Conservation (phyloP, 225 moss, liverwort and hornwort species). For the Antitrichia curtipendula region DNA sequence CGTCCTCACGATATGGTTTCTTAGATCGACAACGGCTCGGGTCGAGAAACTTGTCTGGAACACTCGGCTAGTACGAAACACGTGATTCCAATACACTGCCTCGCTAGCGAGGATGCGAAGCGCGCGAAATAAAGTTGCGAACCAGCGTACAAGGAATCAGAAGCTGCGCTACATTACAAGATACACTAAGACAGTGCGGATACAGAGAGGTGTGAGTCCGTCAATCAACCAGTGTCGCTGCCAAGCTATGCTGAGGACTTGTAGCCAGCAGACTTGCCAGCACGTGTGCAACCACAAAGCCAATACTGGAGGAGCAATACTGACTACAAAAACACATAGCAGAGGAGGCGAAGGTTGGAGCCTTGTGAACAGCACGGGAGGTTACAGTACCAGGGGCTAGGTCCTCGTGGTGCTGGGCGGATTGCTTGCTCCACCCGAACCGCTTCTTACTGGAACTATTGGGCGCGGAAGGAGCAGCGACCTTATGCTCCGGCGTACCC, state of each 20-base stretch:
- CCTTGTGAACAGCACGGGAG: not conserved
- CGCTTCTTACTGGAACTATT: slow-evolving; percentile 18
- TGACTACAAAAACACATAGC: not conserved
- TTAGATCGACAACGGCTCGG: not conserved
- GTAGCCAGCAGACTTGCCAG: not conserved
- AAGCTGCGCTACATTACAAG: not conserved
- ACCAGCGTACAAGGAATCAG: not conserved
- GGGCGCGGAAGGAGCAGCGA: slow-evolving; percentile 4
- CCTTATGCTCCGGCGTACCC: slow-evolving; percentile 32
- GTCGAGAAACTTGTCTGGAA: not conserved
- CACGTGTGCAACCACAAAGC: not conserved
- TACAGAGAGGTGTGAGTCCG: not conserved
- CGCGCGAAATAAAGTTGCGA: not conserved
- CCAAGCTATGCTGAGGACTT: not conserved
- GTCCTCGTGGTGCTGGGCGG: slow-evolving; percentile 18
- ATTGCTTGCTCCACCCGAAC: slow-evolving; percentile 33
- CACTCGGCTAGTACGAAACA: not conserved
- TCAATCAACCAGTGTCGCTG: not conserved
- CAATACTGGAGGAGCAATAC: not conserved
- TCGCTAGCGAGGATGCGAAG: not conserved
- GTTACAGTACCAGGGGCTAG: slow-evolving; percentile 2
- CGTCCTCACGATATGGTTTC: not conserved
- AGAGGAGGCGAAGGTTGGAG: not conserved
- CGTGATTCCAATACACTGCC: not conserved
- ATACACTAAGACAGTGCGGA: not conserved